Evolutionary conservation across 106 monocot genomes (phyloP), one percentile per base, ranked within the genome.

Genomic region (Dendrobium huoshanense): DNA sequence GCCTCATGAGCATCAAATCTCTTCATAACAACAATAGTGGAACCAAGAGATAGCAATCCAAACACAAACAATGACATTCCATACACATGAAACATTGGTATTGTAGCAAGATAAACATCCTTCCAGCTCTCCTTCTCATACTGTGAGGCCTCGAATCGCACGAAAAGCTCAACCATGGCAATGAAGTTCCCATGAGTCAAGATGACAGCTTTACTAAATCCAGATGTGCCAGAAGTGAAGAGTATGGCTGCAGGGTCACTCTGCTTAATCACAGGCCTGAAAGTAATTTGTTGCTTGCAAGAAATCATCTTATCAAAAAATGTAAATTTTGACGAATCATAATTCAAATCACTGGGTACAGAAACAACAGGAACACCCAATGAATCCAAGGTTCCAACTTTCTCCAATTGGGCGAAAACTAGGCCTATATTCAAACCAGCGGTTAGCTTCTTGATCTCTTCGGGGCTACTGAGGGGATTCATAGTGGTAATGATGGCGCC

Each of bases 11-110:
- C 77, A 22, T 84, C 80, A 40, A 90, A 93, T 58, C 82, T 86
- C 80, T 74, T 85, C 90, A 93, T 87, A 4, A 89, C 88, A 45
- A 93, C 87, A 17, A 93, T 77, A 1, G 25, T 80, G 0, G 90
- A 67, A 0, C 93, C 93, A 67, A 90, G 47, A 11, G 85, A 81
- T 5, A 88, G 82, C 33, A 90, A 83, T 20, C 90, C 93, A 20
- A 87, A 68, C 9, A 80, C 75, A 77, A 93, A 89, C 13, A 90
- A 83, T 0, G 90, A 86, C 15, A 93, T 65, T 0, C 93, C 93
- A 31, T 88, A 90, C 4, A 93, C 82, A 68, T 93, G 93, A 27
- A 93, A 93, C 93, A 93, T 93, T 1, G 93, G 93, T 20, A 93
- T 18, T 0, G 73, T 77, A 4, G 87, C 83, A 7, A 93, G 87